A percentile compares a stretch with the other conserved stretches of the same genome.
phyloP scores from a whole-genome alignment of 176 grass and related monocot genomes.

The Ananas comosus region DNA sequence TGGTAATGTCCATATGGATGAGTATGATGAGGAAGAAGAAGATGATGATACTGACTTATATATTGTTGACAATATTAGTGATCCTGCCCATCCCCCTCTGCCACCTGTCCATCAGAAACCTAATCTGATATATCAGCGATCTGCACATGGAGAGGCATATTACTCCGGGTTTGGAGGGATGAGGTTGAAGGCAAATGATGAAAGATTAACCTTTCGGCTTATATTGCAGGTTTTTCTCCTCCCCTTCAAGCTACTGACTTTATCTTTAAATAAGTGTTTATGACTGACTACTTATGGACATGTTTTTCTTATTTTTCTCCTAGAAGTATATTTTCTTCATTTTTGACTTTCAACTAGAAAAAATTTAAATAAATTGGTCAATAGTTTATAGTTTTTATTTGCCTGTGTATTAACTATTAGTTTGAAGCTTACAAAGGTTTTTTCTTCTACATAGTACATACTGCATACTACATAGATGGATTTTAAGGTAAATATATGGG shows the following conservation, averaged over 20 bases:
- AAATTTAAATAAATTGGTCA: not conserved
- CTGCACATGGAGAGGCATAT: conserved; percentile 35
- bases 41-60: conserved; percentile 53
- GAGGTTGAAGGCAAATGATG: conserved; percentile 52
- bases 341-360: not conserved
- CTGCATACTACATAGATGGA: too few relatives aligned
- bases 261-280: not conserved
- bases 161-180: conserved; percentile 39
- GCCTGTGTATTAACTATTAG: too few relatives aligned
- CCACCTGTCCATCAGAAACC: conserved; percentile 16
- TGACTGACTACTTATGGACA: not conserved
- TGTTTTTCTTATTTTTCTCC: not conserved
- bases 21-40: conserved; percentile 16
- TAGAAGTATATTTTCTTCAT: not conserved
- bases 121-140: conserved; percentile 30
- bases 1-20: conserved; percentile 13
- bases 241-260: not conserved
- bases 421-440: too few relatives aligned
- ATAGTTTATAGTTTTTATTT: too few relatives aligned
- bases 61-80: conserved; percentile 41
- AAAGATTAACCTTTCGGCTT: conserved; percentile 59
- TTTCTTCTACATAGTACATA: too few relatives aligned
- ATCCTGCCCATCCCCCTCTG: conserved; percentile 19
- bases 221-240: conserved; percentile 61
- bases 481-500: too few relatives aligned